These are phyloP conservation scores for Lojkania enalia DNA, from an alignment of 2,329 filamentous ascomycete genomes.

Conservation along the genomic window DNA sequence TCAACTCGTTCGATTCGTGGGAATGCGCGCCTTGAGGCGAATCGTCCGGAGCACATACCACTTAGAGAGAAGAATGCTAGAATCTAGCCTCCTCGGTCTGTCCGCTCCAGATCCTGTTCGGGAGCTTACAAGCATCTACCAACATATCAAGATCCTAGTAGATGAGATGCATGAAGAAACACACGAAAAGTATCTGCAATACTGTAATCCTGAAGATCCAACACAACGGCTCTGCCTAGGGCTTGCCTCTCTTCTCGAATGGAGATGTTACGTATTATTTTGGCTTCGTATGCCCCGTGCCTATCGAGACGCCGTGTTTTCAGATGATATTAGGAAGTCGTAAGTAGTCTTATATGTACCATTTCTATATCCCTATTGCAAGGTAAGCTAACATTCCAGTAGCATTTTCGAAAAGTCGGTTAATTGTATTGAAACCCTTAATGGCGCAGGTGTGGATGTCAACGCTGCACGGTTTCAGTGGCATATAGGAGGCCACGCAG, in stretches of 20 bases:
- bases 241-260: conserved; percentile 39
- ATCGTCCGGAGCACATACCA: conserved; percentile 45
- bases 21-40: conserved; percentile 38
- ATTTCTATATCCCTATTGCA: no score
- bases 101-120: conserved; percentile 38
- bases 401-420: conserved; percentile 46
- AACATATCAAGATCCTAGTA: conserved; percentile 43
- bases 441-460: conserved; percentile 38
- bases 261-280: conserved; percentile 44
- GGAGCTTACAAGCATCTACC: conserved; percentile 39
- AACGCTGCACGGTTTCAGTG: conserved; percentile 44
- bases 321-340: conserved; percentile 39
- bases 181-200: conserved; percentile 36
- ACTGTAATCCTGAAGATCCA: conserved; percentile 35
- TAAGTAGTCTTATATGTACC: conserved; percentile 23
- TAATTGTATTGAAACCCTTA: conserved; percentile 43
- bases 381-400: not conserved
- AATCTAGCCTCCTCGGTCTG: conserved; percentile 37
- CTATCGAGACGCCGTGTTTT: conserved; percentile 42
- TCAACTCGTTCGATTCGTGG: conserved; percentile 40
- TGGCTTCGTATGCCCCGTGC: conserved; percentile 45
- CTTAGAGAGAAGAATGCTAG: conserved; percentile 41
- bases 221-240: conserved; percentile 38
- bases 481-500: conserved; percentile 44
- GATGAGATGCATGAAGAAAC: conserved; percentile 41